Conservation (phyloP, 73 alveolate genomes). For the Paramecium caudatum region DNA sequence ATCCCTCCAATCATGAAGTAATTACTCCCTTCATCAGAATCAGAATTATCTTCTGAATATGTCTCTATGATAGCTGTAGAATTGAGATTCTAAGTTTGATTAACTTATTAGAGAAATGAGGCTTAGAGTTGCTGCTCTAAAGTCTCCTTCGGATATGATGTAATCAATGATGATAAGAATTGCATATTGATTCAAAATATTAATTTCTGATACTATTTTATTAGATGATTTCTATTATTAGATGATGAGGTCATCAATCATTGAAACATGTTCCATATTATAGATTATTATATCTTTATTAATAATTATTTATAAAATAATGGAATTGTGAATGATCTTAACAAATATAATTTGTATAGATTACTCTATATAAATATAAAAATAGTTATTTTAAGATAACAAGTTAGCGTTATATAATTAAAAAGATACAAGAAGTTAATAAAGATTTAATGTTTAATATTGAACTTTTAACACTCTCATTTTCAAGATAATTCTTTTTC, state of each 20-base stretch:
- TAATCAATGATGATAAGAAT: too few relatives aligned
- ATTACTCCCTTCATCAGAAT: not conserved
- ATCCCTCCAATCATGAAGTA: not conserved
- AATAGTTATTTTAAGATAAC: not conserved
- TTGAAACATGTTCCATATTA: too few relatives aligned
- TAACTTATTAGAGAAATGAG: not conserved
- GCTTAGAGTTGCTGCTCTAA: not conserved
- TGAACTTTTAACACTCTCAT: not conserved
- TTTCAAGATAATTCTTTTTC: conserved; percentile 62
- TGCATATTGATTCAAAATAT: too few relatives aligned
- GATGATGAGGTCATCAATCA: too few relatives aligned
- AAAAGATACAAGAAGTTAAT: not conserved
- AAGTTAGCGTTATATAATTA: not conserved
- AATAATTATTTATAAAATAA: not conserved
- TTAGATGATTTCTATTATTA: too few relatives aligned
- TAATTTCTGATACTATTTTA: too few relatives aligned
- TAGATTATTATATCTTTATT: too few relatives aligned
- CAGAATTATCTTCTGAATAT: not conserved
- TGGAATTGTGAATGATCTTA: not conserved
- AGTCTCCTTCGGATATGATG: too few relatives aligned
- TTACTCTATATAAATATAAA: not conserved
- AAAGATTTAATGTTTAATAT: not conserved
- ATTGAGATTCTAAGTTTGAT: not conserved
- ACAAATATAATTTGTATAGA: not conserved
- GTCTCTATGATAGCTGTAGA: not conserved